phyloP scores from a whole-genome alignment of 2,329 filamentous ascomycete genomes.

The Colletotrichum orbiculare region DNA sequence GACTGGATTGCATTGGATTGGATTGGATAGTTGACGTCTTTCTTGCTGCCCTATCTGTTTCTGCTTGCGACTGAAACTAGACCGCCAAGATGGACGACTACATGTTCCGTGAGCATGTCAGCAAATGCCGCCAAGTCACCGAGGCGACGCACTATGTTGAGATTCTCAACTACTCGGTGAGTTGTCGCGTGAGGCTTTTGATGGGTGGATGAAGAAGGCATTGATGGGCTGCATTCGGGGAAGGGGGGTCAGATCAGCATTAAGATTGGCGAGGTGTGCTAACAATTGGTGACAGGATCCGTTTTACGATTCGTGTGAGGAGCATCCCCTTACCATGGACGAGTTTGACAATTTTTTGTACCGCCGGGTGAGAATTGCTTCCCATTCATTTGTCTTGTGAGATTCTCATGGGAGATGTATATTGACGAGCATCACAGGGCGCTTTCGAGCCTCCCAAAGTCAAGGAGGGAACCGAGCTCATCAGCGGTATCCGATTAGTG shows the following conservation, averaged over 20 bases:
- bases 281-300: constrained; percentile 54
- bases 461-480: constrained; percentile 54
- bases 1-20: no score
- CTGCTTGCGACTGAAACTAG: no score
- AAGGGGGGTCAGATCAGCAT: background rate
- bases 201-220: background rate
- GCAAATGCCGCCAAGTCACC: constrained; percentile 58
- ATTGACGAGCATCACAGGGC: constrained; percentile 53
- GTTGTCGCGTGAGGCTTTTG: constrained; percentile 38
- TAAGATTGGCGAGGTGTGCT: no score
- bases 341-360: constrained; percentile 69
- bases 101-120: constrained; percentile 62
- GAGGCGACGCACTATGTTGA: constrained; percentile 68
- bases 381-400: background rate
- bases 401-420: constrained; percentile 1
- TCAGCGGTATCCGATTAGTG: constrained; percentile 66
- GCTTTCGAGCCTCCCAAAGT: constrained; percentile 61
- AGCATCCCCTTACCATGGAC: constrained; percentile 62
- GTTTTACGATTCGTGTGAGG: constrained; percentile 60
- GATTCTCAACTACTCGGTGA: constrained; percentile 69
- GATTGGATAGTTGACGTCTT: no score
- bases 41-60: no score
- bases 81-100: constrained; percentile 65
- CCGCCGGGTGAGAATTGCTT: constrained; percentile 54
- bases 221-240: background rate